Evolutionary conservation across 257 asterid genomes (phyloP).

Genomic region (Fraxinus excelsior): DNA sequence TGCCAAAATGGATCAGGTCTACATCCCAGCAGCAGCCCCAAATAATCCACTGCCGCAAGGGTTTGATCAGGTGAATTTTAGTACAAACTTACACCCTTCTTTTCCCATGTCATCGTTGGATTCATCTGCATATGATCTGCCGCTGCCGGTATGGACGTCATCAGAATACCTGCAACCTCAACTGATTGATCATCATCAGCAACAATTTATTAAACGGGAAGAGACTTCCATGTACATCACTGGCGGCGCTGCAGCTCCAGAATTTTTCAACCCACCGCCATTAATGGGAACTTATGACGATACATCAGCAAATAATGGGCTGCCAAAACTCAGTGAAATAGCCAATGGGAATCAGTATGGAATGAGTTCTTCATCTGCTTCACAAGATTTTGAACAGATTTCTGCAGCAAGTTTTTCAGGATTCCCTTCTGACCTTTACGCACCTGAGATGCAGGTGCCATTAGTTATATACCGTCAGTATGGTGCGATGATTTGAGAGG

Average conservation of each 20-base stretch:
- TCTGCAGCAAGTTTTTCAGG: not conserved
- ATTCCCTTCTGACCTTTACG: slow-evolving; percentile 6
- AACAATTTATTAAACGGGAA: slow-evolving; percentile 5
- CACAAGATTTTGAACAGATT: not conserved
- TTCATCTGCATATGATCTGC: slow-evolving; percentile 24
- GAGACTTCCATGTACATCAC: not conserved
- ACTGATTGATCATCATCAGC: slow-evolving; percentile 3
- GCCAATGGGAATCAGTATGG: not conserved
- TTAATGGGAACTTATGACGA: slow-evolving; percentile 18
- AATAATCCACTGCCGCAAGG: slow-evolving; percentile 7
- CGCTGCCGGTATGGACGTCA: not conserved
- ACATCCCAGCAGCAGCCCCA: not conserved
- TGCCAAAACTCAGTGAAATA: slow-evolving; percentile 17
- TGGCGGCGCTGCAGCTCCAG: not conserved
- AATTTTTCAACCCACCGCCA: not conserved
- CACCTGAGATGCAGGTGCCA: slow-evolving; percentile 9
- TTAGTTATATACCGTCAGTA: too few relatives aligned
- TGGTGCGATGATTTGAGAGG: too few relatives aligned
- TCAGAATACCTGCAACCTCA: slow-evolving; percentile 14
- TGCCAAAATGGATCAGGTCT: not conserved
- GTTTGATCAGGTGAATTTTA: slow-evolving; percentile 1
- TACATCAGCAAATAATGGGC: not conserved
- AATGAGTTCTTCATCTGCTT: slow-evolving; percentile 8
- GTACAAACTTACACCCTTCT: not conserved
- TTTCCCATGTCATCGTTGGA: slow-evolving; percentile 2